phyloP scores from a whole-genome alignment of 148 eudicot species.

The Hydrangea macrophylla region DNA sequence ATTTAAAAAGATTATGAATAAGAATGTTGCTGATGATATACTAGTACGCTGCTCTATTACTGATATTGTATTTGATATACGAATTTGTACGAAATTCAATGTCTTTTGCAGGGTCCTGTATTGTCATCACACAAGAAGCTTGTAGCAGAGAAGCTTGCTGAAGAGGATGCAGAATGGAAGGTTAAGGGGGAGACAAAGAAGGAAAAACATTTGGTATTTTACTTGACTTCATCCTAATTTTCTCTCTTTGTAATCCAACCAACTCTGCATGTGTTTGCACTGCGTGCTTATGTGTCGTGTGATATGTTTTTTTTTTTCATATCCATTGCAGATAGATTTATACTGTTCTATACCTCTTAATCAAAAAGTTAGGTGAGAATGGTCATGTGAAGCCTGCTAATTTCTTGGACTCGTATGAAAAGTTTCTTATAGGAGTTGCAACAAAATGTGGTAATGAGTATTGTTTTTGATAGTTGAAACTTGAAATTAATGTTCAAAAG shows the following conservation, averaged over 20 bases:
- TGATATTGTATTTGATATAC: background rate
- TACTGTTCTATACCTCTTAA: slow-evolving; percentile 2
- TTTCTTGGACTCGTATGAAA: slow-evolving; percentile 72
- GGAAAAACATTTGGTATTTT: slow-evolving; percentile 65
- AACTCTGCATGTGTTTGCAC: background rate
- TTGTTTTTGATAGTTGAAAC: background rate
- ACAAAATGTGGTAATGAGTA: slow-evolving; percentile 80
- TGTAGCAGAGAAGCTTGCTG: slow-evolving; percentile 81
- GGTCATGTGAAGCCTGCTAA: slow-evolving; percentile 82
- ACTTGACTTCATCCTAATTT: background rate
- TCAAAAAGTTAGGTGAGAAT: slow-evolving; percentile 52
- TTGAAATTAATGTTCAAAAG: background rate
- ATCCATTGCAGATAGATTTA: background rate
- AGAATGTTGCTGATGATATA: slow-evolving; percentile 46
- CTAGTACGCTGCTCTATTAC: slow-evolving; percentile 44
- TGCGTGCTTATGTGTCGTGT: background rate
- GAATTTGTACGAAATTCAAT: slow-evolving; percentile 10
- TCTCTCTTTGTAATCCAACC: background rate
- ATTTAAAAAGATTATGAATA: slow-evolving; percentile 60
- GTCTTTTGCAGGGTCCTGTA: slow-evolving; percentile 82
- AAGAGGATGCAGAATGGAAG: slow-evolving; percentile 70
- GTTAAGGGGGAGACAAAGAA: slow-evolving; percentile 68
- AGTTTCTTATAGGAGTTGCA: slow-evolving; percentile 75
- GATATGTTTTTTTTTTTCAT: background rate
- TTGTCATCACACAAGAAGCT: slow-evolving; percentile 79